These are phyloP conservation scores for Endocladia muricata DNA, from an alignment of 31 red algal species.

Conservation along the genomic window DNA sequence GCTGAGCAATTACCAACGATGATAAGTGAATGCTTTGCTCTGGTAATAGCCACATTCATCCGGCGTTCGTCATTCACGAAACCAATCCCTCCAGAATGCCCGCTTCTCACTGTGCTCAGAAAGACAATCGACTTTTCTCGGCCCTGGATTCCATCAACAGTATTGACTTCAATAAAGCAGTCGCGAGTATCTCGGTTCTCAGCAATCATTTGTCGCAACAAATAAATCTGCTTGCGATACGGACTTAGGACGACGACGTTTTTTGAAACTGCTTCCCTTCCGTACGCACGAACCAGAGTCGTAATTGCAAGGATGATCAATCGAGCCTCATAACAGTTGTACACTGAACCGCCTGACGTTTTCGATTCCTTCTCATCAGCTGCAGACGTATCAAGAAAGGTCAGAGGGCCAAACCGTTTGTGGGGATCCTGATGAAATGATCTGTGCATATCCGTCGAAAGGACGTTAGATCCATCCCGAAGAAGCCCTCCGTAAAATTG, in stretches of 20 bases:
- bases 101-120: slow-evolving; percentile 75
- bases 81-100: slow-evolving; percentile 59
- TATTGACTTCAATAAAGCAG: slow-evolving; percentile 69
- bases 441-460: slow-evolving; percentile 2
- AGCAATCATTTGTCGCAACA: slow-evolving; percentile 32
- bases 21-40: slow-evolving; percentile 74
- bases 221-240: slow-evolving; percentile 65
- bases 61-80: slow-evolving; percentile 75
- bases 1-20: slow-evolving; percentile 55
- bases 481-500: slow-evolving; percentile 55
- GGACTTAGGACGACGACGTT: slow-evolving; percentile 80
- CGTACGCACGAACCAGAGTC: slow-evolving; percentile 35
- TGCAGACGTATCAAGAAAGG: slow-evolving; percentile 57
- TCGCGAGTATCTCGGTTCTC: neutral
- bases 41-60: slow-evolving; percentile 87
- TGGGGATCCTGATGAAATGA: slow-evolving; percentile 42
- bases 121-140: slow-evolving; percentile 83
- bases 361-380: slow-evolving; percentile 8
- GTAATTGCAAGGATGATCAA: slow-evolving; percentile 31
- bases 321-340: slow-evolving; percentile 61
- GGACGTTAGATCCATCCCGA: slow-evolving; percentile 20
- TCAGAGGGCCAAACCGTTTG: slow-evolving; percentile 72
- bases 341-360: slow-evolving; percentile 47
- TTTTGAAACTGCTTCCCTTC: slow-evolving; percentile 23
- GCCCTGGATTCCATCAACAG: slow-evolving; percentile 89